phyloP scores from a whole-genome alignment of 73 alveolate genomes.

The Uronychia binucleata region DNA sequence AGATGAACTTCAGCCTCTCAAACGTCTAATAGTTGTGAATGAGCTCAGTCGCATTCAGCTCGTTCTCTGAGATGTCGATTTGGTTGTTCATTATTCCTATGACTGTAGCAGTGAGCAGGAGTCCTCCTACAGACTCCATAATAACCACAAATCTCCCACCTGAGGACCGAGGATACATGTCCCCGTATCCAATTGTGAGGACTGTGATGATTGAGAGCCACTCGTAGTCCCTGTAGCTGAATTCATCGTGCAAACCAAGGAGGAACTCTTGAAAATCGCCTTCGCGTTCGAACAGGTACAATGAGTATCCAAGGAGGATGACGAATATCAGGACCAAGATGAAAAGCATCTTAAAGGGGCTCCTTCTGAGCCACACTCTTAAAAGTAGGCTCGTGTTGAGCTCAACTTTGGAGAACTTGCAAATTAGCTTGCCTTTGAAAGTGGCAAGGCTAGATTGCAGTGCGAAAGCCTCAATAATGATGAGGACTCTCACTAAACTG shows the following conservation, averaged over 20 bases:
- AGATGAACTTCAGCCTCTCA: background rate
- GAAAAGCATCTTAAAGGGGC: background rate
- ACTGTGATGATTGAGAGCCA: slow-evolving; percentile 17
- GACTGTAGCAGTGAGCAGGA: slow-evolving; percentile 1
- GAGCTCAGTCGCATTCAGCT: background rate
- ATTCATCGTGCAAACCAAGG: background rate
- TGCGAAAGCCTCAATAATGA: background rate
- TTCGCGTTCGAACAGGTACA: background rate
- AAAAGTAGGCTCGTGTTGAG: background rate
- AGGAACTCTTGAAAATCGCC: background rate
- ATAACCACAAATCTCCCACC: slow-evolving; percentile 3
- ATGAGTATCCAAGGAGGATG: background rate
- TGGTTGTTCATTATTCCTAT: background rate
- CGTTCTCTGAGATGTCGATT: background rate
- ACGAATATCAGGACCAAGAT: background rate
- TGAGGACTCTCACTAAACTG: background rate
- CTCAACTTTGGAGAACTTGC: background rate
- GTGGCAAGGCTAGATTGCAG: background rate
- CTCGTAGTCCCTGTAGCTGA: background rate
- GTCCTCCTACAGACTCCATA: background rate
- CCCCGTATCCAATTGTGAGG: slow-evolving; percentile 14
- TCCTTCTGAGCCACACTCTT: slow-evolving; percentile 3
- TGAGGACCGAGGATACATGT: background rate
- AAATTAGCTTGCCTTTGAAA: background rate
- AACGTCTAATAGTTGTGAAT: background rate